phyloP scores from a whole-genome alignment of 371 early-diverging fungal genomes.

The Apophysomyces variabilis region DNA sequence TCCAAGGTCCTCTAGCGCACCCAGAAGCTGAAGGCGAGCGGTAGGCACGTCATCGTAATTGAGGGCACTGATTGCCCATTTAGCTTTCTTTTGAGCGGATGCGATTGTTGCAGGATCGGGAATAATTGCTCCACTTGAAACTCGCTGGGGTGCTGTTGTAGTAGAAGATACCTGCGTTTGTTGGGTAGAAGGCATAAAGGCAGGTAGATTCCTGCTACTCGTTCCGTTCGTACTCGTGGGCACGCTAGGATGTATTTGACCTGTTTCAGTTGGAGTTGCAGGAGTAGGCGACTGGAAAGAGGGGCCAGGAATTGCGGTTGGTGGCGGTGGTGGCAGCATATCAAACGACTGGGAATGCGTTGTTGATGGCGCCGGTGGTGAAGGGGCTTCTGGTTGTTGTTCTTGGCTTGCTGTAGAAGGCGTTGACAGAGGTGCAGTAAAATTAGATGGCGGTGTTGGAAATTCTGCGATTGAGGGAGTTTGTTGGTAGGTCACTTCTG shows the following conservation, averaged over 20 bases:
- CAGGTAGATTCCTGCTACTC: not conserved
- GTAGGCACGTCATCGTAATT: slow-evolving; percentile 92
- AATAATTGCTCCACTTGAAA: not conserved
- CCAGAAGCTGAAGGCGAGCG: slow-evolving; percentile 81
- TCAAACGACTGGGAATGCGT: slow-evolving; percentile 26
- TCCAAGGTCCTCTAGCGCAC: slow-evolving; percentile 67
- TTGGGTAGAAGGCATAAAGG: not conserved
- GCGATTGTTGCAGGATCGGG: slow-evolving; percentile 66
- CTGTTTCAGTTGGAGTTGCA: too few species aligned
- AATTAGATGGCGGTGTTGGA: slow-evolving; percentile 57
- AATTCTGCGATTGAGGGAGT: slow-evolving; percentile 49
- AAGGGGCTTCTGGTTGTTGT: slow-evolving; percentile 19
- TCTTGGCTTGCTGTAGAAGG: slow-evolving; percentile 16
- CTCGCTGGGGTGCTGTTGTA: slow-evolving; percentile 20
- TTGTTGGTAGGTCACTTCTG: slow-evolving; percentile 7
- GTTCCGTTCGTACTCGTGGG: not conserved
- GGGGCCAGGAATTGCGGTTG: not conserved
- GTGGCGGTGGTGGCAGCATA: slow-evolving; percentile 26
- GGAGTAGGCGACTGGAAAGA: slow-evolving; percentile 6
- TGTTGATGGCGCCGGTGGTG: slow-evolving; percentile 27
- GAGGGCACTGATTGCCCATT: slow-evolving; percentile 93
- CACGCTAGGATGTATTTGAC: too few species aligned
- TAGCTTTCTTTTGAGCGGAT: slow-evolving; percentile 85
- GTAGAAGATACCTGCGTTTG: not conserved
- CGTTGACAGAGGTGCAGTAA: slow-evolving; percentile 44